Percentiles rank a stretch among this genome's conserved stretches.
These are phyloP conservation scores for Beta vulgaris DNA, from an alignment of 148 eudicot species.

Conservation along the genomic window DNA sequence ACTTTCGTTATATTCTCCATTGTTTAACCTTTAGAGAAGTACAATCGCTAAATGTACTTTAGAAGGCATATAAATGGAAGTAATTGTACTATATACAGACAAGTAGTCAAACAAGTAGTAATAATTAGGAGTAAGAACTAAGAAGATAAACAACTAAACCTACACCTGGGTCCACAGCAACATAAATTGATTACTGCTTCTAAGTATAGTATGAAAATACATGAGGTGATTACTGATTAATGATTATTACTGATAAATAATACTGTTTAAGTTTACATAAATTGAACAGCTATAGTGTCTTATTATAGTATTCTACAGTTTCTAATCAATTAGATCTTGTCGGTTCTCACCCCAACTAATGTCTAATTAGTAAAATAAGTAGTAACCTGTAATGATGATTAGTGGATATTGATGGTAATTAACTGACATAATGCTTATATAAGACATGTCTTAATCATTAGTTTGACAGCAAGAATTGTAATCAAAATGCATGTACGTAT, in stretches of 20 bases:
- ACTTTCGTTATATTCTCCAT: not conserved
- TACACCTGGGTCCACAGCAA: not conserved
- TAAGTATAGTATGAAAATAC: not conserved
- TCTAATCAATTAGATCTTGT: not conserved
- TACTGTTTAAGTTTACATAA: no score
- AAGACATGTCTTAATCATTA: conserved; percentile 11
- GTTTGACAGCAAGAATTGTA: conserved; percentile 8
- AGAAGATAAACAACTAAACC: not conserved
- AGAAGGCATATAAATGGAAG: not conserved
- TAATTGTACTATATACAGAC: not conserved
- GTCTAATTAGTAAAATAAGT: not conserved
- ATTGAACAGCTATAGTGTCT: no score
- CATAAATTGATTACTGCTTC: not conserved
- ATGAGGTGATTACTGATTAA: not conserved
- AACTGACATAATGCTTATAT: not conserved
- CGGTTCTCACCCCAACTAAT: not conserved
- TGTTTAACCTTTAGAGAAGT: not conserved
- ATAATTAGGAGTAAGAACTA: conserved; percentile 6
- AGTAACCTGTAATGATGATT: not conserved
- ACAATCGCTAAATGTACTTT: not conserved
- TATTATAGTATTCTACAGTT: not conserved
- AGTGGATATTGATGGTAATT: conserved; percentile 4
- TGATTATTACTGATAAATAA: no score
- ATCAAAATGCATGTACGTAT: not conserved
- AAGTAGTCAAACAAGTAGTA: not conserved